These are phyloP conservation scores for Gautieria morchelliformis DNA, from an alignment of 768 basidiomycete genomes.

Conservation along the genomic window DNA sequence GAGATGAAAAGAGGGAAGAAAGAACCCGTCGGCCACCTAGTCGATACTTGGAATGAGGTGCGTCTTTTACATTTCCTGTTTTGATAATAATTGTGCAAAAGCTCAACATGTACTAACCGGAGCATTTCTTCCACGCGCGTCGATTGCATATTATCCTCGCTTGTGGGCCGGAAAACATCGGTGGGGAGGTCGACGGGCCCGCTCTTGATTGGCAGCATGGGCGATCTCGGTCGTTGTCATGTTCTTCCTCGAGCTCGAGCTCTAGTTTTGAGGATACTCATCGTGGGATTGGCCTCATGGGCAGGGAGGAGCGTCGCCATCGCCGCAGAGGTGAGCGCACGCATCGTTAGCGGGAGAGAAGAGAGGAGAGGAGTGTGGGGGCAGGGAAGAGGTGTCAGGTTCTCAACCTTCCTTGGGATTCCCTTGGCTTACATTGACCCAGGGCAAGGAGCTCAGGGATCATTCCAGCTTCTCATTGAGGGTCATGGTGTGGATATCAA, in stretches of 20 bases:
- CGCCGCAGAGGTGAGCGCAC: background rate
- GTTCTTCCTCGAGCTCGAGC: background rate
- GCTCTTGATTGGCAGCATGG: background rate
- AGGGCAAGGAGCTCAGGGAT: too few relatives aligned
- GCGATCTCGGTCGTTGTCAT: background rate
- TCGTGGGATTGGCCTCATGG: background rate
- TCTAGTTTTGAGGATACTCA: background rate
- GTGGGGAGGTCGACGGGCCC: constrained; percentile 2
- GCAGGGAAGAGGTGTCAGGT: background rate
- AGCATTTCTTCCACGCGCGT: constrained; percentile 43
- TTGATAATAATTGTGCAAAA: constrained; percentile 1
- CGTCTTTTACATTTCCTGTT: constrained; percentile 9
- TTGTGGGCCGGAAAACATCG: constrained; percentile 16
- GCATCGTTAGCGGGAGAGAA: background rate
- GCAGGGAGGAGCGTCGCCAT: background rate
- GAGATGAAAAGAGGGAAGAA: constrained; percentile 29
- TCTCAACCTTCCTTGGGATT: too few relatives aligned
- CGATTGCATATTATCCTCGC: constrained; percentile 33
- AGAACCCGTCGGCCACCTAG: constrained; percentile 28
- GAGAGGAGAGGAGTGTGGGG: background rate
- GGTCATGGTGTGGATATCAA: too few relatives aligned
- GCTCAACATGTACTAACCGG: too few relatives aligned
- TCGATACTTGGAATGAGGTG: constrained; percentile 46
- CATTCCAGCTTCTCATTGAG: too few relatives aligned
- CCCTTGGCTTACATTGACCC: too few relatives aligned